Evolutionary conservation across 108 stramenopile genomes (phyloP), one percentile per base, ranked within the genome.

Genomic region (Bacterosira constricta): DNA sequence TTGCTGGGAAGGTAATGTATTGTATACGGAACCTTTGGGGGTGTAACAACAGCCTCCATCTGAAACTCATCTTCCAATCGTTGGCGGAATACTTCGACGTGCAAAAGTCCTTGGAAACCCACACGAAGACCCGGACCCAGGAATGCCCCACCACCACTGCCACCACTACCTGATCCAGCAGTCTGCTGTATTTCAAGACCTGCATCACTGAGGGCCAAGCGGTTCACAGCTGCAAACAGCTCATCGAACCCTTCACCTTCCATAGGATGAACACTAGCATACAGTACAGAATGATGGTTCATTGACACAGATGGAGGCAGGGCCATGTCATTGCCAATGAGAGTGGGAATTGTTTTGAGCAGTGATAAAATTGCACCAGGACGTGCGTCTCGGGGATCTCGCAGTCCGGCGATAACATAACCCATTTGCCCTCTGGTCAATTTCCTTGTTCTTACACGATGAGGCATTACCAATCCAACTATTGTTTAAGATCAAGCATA

Each of bases 81-180:
- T 83, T 99, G 96, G 32, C 96, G 90, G 66, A 99, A 97, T 5
- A 99, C 96, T 61, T 99, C 99, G 56, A 97, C 96, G 74, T 99
- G 99, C 21, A 99, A 69, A 34, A 98, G 73, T 25, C 99, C 99
- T 69, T 98, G 93, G 75, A 99, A 99, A 0, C 99, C 98, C 18
- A 96, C 91, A 13, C 97, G 85, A 27, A 98, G 75, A 10, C 99
- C 99, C 15, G 89, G 90, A 11, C 99, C 99, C 15, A 98, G 82
- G 54, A 92, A 90, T 0, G 92, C 89, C 0, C 92, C 92, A 15
- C 91, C 95, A 47, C 76, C 81, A 49, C 79, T 81, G 13, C 82
- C 79, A 36, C 70, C 66, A 55, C 64, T 80, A 29, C 77, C 56
- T 4, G 81, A 74, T 2, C 82, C 80, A 45, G 70, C 42, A n/a